Evolutionary conservation across 768 basidiomycete genomes (phyloP).

Genomic region (Lentinula guzmanii): DNA sequence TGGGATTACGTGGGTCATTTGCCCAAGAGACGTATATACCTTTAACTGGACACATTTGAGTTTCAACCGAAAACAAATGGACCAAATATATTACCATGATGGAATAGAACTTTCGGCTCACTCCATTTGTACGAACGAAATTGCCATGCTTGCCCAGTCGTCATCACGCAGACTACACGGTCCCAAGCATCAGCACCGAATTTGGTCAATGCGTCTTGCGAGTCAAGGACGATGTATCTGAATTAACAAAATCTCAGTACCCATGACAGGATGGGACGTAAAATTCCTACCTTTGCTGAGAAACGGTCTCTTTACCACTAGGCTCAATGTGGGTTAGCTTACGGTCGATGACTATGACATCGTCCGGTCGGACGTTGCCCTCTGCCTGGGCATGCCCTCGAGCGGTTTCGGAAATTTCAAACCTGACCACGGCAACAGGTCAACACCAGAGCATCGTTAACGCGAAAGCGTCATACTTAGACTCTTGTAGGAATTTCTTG

Average conservation of each 20-base stretch:
- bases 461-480: slow-evolving; percentile 43
- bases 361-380: slow-evolving; percentile 71
- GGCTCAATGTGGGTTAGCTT: slow-evolving; percentile 69
- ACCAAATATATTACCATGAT: slow-evolving; percentile 61
- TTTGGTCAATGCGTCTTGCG: slow-evolving; percentile 86
- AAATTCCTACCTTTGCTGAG: slow-evolving; percentile 26
- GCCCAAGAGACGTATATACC: slow-evolving; percentile 95
- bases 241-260: neutral
- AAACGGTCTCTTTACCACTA: slow-evolving; percentile 52
- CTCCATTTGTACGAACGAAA: slow-evolving; percentile 97
- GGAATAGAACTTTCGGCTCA: slow-evolving; percentile 87
- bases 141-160: slow-evolving; percentile 98
- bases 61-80: neutral
- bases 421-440: slow-evolving; percentile 29
- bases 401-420: slow-evolving; percentile 72
- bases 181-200: slow-evolving; percentile 95
- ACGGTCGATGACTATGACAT: slow-evolving; percentile 84
- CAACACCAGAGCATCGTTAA: neutral
- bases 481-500: slow-evolving; percentile 87
- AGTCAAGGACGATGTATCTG: slow-evolving; percentile 88
- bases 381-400: slow-evolving; percentile 61
- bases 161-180: slow-evolving; percentile 95
- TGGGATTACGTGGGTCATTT: slow-evolving; percentile 83
- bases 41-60: slow-evolving; percentile 55
- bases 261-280: neutral